phyloP scores from a whole-genome alignment of 208 protist genomes.

The Crithidia brevicula region DNA sequence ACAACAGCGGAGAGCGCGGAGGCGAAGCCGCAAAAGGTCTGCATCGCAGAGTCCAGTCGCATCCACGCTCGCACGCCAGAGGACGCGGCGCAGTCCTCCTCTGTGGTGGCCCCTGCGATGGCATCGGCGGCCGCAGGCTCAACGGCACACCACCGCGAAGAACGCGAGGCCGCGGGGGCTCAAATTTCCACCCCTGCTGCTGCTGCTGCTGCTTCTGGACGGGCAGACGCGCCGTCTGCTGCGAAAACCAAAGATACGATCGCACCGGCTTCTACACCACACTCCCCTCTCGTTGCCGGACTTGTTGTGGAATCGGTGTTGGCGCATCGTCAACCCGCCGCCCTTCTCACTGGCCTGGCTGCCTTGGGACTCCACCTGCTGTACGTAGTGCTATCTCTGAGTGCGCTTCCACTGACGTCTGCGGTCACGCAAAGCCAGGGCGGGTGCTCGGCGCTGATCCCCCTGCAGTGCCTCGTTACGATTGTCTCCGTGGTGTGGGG shows the following conservation, averaged over 20 bases:
- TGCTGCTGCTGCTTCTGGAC: no score
- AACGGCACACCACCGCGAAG: no score
- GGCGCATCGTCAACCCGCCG: conserved; percentile 8
- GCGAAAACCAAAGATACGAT: not conserved
- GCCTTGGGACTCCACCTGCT: conserved; percentile 17
- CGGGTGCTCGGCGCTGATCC: conserved; percentile 54
- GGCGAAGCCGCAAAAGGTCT: not conserved
- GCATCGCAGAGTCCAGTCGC: not conserved
- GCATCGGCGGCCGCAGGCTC: no score
- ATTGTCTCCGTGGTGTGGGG: conserved; percentile 49
- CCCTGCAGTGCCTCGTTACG: conserved; percentile 57
- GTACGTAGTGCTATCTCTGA: conserved; percentile 18
- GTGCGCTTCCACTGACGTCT: not conserved
- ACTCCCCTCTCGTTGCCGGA: not conserved
- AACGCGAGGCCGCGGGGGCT: no score
- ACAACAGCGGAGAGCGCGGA: not conserved
- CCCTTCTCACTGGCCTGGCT: conserved; percentile 22
- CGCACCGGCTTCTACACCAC: not conserved
- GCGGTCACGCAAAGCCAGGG: not conserved
- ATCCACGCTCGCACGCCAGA: no score
- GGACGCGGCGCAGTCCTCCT: no score
- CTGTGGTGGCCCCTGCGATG: no score
- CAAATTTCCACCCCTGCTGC: no score
- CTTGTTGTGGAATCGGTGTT: conserved; percentile 27
- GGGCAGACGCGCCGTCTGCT: not conserved